These are phyloP conservation scores for Alternaria rosae DNA, from an alignment of 2,329 filamentous ascomycete species.

Conservation along the genomic window DNA sequence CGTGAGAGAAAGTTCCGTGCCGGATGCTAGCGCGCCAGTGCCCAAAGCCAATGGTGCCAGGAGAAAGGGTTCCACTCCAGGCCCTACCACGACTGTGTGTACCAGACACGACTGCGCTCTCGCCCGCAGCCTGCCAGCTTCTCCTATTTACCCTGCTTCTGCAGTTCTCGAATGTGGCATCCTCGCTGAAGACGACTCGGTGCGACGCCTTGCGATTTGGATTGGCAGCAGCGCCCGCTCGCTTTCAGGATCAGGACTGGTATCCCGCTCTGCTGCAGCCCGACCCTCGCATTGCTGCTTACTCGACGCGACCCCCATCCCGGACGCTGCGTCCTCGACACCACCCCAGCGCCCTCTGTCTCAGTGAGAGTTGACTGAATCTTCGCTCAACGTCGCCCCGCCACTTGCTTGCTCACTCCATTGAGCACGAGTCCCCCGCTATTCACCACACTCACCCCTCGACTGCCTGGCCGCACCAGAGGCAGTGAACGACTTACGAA, in stretches of 20 bases:
- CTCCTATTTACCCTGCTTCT: slow-evolving; percentile 9
- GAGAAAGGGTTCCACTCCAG: slow-evolving; percentile 27
- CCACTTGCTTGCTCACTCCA: slow-evolving; percentile 16
- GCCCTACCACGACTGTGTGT: slow-evolving; percentile 25
- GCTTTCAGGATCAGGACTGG: slow-evolving; percentile 17
- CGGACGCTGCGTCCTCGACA: slow-evolving; percentile 13
- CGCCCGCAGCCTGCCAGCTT: slow-evolving; percentile 15
- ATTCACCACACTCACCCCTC: slow-evolving; percentile 32
- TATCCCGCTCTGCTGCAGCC: slow-evolving; percentile 17
- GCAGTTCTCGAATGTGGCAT: slow-evolving; percentile 13
- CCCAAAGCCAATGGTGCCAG: slow-evolving; percentile 12
- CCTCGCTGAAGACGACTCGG: slow-evolving; percentile 7
- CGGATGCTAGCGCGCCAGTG: slow-evolving; percentile 21
- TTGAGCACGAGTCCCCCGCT: slow-evolving; percentile 35
- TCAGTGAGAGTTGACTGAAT: neutral
- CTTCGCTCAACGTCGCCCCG: slow-evolving; percentile 1
- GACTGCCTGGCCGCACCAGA: slow-evolving; percentile 15
- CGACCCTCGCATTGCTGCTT: slow-evolving; percentile 24
- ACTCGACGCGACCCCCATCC: slow-evolving; percentile 17
- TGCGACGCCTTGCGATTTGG: slow-evolving; percentile 21
- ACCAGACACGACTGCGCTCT: slow-evolving; percentile 17
- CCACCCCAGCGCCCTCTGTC: neutral
- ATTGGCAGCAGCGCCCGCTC: slow-evolving; percentile 17
- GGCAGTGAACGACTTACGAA: slow-evolving; percentile 16
- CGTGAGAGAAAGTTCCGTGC: slow-evolving; percentile 19